Percentiles rank a stretch among this genome's conserved stretches.
Conservation (phyloP, 2,329 filamentous ascomycete species). For the Ceratocystis variospora region DNA sequence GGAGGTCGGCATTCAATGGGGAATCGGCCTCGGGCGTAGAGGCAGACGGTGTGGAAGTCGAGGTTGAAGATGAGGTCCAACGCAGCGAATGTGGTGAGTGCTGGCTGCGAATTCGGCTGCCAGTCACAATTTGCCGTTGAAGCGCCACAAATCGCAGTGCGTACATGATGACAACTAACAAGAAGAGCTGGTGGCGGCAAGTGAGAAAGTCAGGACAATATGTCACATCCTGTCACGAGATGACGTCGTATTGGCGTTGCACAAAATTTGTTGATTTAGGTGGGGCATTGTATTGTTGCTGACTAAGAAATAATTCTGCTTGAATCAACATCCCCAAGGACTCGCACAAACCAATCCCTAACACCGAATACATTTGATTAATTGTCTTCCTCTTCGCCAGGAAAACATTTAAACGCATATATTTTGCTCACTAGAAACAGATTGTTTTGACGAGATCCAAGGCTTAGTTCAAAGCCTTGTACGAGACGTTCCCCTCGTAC, state of each 20-base stretch:
- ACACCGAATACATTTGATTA: too few relatives aligned
- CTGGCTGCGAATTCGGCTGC: neutral
- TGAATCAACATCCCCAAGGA: neutral
- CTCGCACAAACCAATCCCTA: too few relatives aligned
- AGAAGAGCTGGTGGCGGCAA: neutral
- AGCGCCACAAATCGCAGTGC: neutral
- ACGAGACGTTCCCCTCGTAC: too few relatives aligned
- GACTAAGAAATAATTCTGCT: neutral
- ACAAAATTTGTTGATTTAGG: neutral
- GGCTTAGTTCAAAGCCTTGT: too few relatives aligned
- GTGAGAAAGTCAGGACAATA: neutral
- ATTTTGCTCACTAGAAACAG: too few relatives aligned
- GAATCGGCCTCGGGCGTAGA: neutral
- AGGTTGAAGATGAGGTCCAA: neutral
- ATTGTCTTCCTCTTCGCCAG: too few relatives aligned
- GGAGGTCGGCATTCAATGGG: neutral
- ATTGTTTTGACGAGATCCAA: too few relatives aligned
- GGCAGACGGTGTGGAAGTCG: neutral
- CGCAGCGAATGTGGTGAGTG: neutral
- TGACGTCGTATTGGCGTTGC: neutral
- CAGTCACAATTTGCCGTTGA: neutral
- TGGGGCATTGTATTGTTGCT: neutral
- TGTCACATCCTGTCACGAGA: neutral
- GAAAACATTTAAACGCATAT: too few relatives aligned
- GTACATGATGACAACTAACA: neutral